Conservation (phyloP, 495 filamentous ascomycete genomes). For the Terfezia boudieri region DNA sequence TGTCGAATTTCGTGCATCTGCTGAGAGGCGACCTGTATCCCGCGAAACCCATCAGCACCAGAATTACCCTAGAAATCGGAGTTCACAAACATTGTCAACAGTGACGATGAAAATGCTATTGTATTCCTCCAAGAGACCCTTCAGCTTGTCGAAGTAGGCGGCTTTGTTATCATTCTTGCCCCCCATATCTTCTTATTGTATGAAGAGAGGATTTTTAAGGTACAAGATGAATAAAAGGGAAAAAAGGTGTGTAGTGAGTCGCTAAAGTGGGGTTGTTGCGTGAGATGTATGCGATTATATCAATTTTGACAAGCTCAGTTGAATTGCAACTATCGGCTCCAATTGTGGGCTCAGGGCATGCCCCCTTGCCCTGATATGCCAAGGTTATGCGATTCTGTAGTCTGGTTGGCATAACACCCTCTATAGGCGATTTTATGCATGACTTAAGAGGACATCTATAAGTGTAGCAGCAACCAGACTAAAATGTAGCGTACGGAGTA, state of each 20-base stretch:
- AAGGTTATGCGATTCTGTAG: too few species aligned
- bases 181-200: constrained; percentile 92
- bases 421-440: too few species aligned
- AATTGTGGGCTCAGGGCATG: background rate
- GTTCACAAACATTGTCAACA: constrained; percentile 57
- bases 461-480: too few species aligned
- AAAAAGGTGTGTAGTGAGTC: background rate
- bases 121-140: constrained; percentile 78
- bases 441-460: too few species aligned
- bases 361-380: background rate
- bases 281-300: background rate
- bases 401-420: too few species aligned
- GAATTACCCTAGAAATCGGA: background rate
- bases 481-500: too few species aligned
- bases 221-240: background rate
- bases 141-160: constrained; percentile 98
- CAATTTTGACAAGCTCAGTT: background rate
- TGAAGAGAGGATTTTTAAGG: constrained; percentile 98
- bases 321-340: background rate
- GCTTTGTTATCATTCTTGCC: constrained; percentile 86
- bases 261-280: background rate
- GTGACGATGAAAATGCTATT: constrained; percentile 88
- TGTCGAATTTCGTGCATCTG: constrained; percentile 99
- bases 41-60: constrained; percentile 18
- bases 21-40: constrained; percentile 53